A percentile compares a stretch with the other conserved stretches of the same genome.
Evolutionary conservation across 352 stramenopile species (phyloP).

Genomic region (Elongisporangium anandrum): DNA sequence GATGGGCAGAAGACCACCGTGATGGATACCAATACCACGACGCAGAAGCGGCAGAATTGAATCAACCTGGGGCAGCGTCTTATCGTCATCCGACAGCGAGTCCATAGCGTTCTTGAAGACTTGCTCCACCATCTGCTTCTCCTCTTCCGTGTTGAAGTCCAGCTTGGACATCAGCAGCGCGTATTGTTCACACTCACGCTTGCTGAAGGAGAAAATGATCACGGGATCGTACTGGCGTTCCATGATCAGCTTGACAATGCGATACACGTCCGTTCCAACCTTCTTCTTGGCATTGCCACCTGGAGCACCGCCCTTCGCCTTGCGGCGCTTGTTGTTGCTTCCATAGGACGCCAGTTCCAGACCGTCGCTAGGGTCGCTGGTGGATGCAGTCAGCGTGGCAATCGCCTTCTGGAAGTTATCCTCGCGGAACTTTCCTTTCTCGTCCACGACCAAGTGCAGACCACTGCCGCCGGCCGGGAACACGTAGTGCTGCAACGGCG

Average conservation of each 20-base stretch:
- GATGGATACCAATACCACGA: slow-evolving; percentile 99
- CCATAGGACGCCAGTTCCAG: slow-evolving; percentile 80
- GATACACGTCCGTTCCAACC: slow-evolving; percentile 93
- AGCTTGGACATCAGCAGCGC: slow-evolving; percentile 91
- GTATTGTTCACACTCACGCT: slow-evolving; percentile 96
- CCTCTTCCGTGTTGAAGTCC: slow-evolving; percentile 97
- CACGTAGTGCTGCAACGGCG: slow-evolving; percentile 98
- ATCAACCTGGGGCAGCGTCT: slow-evolving; percentile 96
- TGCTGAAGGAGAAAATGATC: slow-evolving; percentile 99
- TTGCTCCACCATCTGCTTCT: slow-evolving; percentile 96
- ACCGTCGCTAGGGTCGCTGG: slow-evolving; percentile 35
- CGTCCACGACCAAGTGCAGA: slow-evolving; percentile 98
- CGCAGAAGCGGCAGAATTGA: slow-evolving; percentile 96
- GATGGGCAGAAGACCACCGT: slow-evolving; percentile 98
- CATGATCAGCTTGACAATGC: slow-evolving; percentile 99
- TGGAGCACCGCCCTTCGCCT: slow-evolving; percentile 26
- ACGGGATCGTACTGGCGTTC: slow-evolving; percentile 95
- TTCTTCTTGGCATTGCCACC: slow-evolving; percentile 85
- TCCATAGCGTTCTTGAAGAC: slow-evolving; percentile 98
- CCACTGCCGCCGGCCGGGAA: slow-evolving; percentile 96
- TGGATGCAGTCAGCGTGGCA: slow-evolving; percentile 58
- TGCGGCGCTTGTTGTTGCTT: slow-evolving; percentile 63
- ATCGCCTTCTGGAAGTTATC: slow-evolving; percentile 96
- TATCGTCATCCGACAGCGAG: slow-evolving; percentile 95
- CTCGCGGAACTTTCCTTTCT: slow-evolving; percentile 98